Conservation (phyloP, 495 filamentous ascomycete genomes). For the Penicillium parvum region DNA sequence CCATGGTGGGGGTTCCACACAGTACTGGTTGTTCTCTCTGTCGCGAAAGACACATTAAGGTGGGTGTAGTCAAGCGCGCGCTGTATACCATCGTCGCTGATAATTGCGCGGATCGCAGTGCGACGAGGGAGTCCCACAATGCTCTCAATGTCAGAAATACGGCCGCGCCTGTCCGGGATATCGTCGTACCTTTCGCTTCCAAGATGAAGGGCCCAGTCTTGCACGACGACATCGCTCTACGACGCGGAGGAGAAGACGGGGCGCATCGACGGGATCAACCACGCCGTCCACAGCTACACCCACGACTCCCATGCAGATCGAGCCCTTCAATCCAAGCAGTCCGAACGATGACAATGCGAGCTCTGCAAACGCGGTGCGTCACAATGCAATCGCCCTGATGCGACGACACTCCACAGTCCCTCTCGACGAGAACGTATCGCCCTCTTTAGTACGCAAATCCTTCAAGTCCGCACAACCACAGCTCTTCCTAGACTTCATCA, state of each 20-base stretch:
- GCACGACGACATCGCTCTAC: conserved; percentile 22
- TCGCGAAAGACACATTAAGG: conserved; percentile 37
- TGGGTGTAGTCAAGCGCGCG: conserved; percentile 4
- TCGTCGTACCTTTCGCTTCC: conserved; percentile 31
- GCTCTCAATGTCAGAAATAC: conserved; percentile 33
- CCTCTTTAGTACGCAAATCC: conserved; percentile 23
- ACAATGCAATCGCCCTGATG: conserved; percentile 27
- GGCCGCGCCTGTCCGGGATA: conserved; percentile 37
- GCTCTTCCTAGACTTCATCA: conserved; percentile 29
- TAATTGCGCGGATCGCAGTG: conserved; percentile 16
- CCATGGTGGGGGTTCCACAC: conserved; percentile 38
- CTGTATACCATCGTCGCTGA: neutral
- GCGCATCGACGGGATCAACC: conserved; percentile 2
- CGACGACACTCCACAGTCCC: conserved; percentile 14
- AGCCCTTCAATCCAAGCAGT: conserved; percentile 2
- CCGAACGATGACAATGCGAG: neutral
- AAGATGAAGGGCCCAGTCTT: conserved; percentile 34
- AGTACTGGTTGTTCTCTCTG: conserved; percentile 37
- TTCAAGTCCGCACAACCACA: conserved; percentile 21
- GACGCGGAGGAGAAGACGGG: conserved; percentile 8
- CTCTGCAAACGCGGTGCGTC: conserved; percentile 19
- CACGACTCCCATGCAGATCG: conserved; percentile 5
- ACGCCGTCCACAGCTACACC: conserved; percentile 1
- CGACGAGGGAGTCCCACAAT: conserved; percentile 31
- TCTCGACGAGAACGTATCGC: conserved; percentile 20